These are phyloP conservation scores for Amphichorda felina DNA, from an alignment of 2,329 filamentous ascomycete genomes.

Conservation along the genomic window DNA sequence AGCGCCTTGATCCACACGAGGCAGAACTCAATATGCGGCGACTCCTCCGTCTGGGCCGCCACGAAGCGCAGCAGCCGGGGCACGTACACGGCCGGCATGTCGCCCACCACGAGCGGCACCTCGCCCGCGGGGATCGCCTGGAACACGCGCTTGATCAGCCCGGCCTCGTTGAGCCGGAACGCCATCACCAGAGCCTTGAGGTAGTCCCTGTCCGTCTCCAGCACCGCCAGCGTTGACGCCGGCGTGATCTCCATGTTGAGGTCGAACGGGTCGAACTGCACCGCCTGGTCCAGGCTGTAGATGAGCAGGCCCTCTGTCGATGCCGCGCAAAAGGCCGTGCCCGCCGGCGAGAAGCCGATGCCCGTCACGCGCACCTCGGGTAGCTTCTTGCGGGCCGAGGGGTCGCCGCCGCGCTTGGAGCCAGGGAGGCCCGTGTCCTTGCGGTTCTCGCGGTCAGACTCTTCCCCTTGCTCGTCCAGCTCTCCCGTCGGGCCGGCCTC, in stretches of 20 bases:
- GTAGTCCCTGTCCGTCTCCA: constrained; percentile 62
- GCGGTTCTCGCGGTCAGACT: constrained; percentile 78
- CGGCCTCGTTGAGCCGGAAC: constrained; percentile 83
- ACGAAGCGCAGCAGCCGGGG: constrained; percentile 77
- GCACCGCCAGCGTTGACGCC: constrained; percentile 60
- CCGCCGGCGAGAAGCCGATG: constrained; percentile 80
- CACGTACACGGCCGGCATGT: constrained; percentile 77
- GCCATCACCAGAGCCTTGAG: constrained; percentile 93
- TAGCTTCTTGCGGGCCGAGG: constrained; percentile 61
- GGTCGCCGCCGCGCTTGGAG: constrained; percentile 72
- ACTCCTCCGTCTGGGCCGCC: constrained; percentile 76
- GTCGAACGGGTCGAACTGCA: constrained; percentile 92
- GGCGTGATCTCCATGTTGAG: constrained; percentile 91
- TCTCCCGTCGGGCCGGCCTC: constrained; percentile 77
- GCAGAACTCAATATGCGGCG: constrained; percentile 90
- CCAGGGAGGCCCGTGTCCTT: constrained; percentile 73
- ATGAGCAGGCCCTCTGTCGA: constrained; percentile 90
- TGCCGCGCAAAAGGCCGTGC: constrained; percentile 84
- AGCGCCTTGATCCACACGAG: constrained; percentile 81
- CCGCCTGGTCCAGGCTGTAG: constrained; percentile 75
- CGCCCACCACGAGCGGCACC: constrained; percentile 65
- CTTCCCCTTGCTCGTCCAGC: constrained; percentile 81
- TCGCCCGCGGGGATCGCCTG: constrained; percentile 66
- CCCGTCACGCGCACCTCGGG: constrained; percentile 78
- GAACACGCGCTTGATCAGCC: constrained; percentile 75